Evolutionary conservation across 768 basidiomycete species (phyloP).

Genomic region (Podaxis carcinomalis): DNA sequence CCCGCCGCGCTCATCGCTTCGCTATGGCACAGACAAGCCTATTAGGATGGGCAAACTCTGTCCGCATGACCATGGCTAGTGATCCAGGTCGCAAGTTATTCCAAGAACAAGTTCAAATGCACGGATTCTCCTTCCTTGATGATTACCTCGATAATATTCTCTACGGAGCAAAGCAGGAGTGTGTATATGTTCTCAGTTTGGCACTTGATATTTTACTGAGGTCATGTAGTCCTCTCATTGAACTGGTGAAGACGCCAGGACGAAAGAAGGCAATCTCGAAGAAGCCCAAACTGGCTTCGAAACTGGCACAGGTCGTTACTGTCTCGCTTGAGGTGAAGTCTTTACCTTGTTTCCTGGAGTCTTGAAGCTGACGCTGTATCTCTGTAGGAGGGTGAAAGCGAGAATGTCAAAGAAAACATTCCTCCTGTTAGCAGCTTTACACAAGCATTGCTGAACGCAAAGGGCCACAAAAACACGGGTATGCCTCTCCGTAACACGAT

Average conservation of each 20-base stretch:
- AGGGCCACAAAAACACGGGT: background rate
- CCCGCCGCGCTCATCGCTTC: background rate
- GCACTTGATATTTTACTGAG: background rate
- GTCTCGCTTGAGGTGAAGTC: constrained; percentile 43
- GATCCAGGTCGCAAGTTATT: constrained; percentile 71
- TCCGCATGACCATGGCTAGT: constrained; percentile 64
- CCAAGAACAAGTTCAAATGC: constrained; percentile 67
- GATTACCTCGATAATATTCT: constrained; percentile 75
- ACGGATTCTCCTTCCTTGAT: constrained; percentile 77
- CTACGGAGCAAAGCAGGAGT: constrained; percentile 66
- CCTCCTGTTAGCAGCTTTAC: constrained; percentile 45
- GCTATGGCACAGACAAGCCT: constrained; percentile 49
- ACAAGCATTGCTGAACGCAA: constrained; percentile 35
- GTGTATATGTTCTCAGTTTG: constrained; percentile 16
- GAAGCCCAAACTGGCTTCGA: constrained; percentile 46
- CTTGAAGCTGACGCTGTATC: background rate
- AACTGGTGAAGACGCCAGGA: constrained; percentile 81
- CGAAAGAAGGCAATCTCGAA: constrained; percentile 57
- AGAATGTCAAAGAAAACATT: constrained; percentile 30
- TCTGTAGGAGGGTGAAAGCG: constrained; percentile 27
- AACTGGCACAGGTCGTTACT: constrained; percentile 35
- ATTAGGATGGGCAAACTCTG: constrained; percentile 61
- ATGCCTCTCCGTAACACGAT: background rate
- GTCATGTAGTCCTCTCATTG: constrained; percentile 59
- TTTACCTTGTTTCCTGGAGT: background rate